A percentile compares a stretch with the other conserved stretches of the same genome.
Evolutionary conservation across 805 yeast genomes (phyloP).

Genomic region (Candida palmyrensis): DNA sequence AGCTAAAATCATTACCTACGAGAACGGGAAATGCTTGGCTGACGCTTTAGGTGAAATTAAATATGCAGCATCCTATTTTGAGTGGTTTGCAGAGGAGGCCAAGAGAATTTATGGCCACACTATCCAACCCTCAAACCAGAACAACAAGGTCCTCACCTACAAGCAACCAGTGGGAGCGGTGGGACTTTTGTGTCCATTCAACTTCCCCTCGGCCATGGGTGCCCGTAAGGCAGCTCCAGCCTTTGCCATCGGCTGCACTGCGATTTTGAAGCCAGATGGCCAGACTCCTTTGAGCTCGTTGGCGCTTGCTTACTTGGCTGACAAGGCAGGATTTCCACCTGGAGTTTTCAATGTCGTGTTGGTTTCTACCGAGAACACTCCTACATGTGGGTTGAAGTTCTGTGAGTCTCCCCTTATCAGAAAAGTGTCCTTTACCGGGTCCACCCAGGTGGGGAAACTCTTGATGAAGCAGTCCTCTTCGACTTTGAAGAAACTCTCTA

Average conservation of each 20-base stretch:
- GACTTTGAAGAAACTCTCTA: conserved; percentile 63
- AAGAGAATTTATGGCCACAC: conserved; percentile 52
- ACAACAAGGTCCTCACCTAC: conserved; percentile 47
- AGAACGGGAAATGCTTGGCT: conserved; percentile 53
- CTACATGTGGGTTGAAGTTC: conserved; percentile 47
- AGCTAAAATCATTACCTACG: conserved; percentile 53
- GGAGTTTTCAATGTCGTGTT: conserved; percentile 53
- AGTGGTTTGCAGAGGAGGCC: conserved; percentile 50
- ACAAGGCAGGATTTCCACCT: conserved; percentile 56
- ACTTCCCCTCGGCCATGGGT: conserved; percentile 65
- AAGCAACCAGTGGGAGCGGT: conserved; percentile 63
- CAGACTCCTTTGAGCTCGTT: conserved; percentile 59
- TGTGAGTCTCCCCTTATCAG: conserved; percentile 52
- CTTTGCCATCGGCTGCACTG: conserved; percentile 60
- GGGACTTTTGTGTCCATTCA: conserved; percentile 62
- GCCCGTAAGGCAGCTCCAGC: conserved; percentile 64
- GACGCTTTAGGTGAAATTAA: conserved; percentile 54
- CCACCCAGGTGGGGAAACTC: conserved; percentile 67
- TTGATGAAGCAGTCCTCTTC: conserved; percentile 57
- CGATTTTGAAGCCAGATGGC: conserved; percentile 56
- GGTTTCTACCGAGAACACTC: conserved; percentile 43
- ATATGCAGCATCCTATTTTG: conserved; percentile 49
- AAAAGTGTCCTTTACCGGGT: conserved; percentile 75
- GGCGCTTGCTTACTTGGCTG: conserved; percentile 50
- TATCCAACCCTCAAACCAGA: conserved; percentile 48